Conservation (phyloP, 495 filamentous ascomycete species). For the Neurospora africana region DNA sequence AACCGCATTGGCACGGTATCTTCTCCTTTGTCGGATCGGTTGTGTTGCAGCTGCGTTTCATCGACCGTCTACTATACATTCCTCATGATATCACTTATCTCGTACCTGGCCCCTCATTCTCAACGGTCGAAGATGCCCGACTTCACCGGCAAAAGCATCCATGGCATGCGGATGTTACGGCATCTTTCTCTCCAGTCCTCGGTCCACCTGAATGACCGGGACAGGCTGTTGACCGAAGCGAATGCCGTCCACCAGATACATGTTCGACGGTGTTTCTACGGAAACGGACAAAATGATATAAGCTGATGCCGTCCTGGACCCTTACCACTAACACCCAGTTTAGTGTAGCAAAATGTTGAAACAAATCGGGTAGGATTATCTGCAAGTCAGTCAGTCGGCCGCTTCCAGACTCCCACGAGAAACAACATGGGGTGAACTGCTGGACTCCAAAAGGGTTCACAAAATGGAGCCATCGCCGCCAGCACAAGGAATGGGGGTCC, state of each 20-base stretch:
- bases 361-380: background rate
- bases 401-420: background rate
- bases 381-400: background rate
- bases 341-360: background rate
- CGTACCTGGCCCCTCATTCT: background rate
- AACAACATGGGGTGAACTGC: background rate
- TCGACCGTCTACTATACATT: conserved; percentile 3
- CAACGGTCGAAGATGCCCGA: background rate
- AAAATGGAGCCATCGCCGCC: background rate
- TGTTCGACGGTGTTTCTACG: background rate
- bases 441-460: background rate
- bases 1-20: background rate
- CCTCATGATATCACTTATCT: background rate
- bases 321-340: background rate
- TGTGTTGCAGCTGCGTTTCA: conserved; percentile 25
- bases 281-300: background rate
- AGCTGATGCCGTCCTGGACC: background rate
- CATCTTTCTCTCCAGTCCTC: background rate
- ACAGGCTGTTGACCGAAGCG: background rate
- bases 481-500: background rate
- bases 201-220: background rate
- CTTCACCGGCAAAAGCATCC: background rate
- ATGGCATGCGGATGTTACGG: background rate
- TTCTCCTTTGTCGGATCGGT: background rate
- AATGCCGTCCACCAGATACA: background rate